A percentile compares a stretch with the other conserved stretches of the same genome.
Evolutionary conservation across 768 basidiomycete species (phyloP).

Genomic region (Tulasnella calospora): DNA sequence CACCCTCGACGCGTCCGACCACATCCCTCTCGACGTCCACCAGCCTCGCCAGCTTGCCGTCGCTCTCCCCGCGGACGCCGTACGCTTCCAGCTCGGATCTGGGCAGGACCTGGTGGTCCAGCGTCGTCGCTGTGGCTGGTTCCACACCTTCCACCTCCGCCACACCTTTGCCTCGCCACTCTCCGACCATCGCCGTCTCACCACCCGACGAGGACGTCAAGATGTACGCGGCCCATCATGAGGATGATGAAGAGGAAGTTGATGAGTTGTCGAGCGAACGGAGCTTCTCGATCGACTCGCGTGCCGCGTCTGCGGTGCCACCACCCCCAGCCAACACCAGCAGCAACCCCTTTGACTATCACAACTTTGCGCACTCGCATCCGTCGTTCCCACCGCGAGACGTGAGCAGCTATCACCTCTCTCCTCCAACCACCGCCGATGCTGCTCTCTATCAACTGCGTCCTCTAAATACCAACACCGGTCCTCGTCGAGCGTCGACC

Average conservation of each 20-base stretch:
- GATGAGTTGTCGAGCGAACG: background rate
- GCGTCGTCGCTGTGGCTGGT: background rate
- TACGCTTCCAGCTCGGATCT: background rate
- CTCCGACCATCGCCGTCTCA: background rate
- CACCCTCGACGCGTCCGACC: background rate
- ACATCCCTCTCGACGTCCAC: background rate
- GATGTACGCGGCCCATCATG: background rate
- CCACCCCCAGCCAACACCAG: too few relatives aligned
- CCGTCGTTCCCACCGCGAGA: background rate
- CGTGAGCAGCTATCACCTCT: background rate
- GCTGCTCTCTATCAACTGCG: background rate
- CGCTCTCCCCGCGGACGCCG: background rate
- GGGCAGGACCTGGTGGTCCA: background rate
- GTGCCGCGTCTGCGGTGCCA: background rate
- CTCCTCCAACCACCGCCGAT: background rate
- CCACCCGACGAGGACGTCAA: background rate
- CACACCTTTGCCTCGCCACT: background rate
- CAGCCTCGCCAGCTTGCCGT: background rate
- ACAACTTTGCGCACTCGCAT: background rate
- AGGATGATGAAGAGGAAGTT: background rate
- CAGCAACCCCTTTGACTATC: background rate
- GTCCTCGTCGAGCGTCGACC: background rate
- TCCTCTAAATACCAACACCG: background rate
- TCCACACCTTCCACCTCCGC: background rate
- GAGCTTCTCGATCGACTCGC: background rate